Evolutionary conservation across 768 basidiomycete species (phyloP), one percentile per base, ranked within the genome.

Genomic region (Gymnopilus junonius): DNA sequence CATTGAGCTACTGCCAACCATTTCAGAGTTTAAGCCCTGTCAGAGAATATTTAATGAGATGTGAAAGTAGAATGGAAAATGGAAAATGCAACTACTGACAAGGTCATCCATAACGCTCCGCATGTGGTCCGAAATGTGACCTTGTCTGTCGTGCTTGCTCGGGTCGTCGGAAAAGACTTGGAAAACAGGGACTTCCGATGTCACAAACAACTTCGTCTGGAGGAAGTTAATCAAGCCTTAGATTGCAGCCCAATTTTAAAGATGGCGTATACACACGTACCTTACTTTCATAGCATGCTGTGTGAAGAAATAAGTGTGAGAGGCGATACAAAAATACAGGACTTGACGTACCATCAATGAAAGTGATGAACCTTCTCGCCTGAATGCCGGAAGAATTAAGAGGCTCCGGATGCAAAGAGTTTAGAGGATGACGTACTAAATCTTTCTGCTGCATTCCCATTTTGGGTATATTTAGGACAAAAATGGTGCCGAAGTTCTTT

Each of bases 341-440:
- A 59, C 51, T 55, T 37, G 32, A 82, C 85, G 64, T 57, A 87
- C 92, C 92, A 80, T 99, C 97, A 69, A 99, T 90, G 74, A 99
- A 98, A 0, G 96, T 96, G 72, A 99, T 99, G 73, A 99, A 99
- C 65, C 97, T 81, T 68, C 97, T 83, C 20, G 96, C 96, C 92
- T 93, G 46, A n/a, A 67, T n/a, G 46, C 42, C 32, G 50, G 66
- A 21, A 58, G 8, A 42, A 59, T 55, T 55, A 35, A 42, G 29
- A 54, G 27, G 10, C 34, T 48, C 53, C 35, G 40, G n/a, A 55
- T 7, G 37, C 21, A 6, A 31, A 29, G n/a, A 45, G 31, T 20
- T 7, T 55, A 20, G 21, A 59, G 27, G 11, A 62, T 66, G 71
- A 68, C 72, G 58, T 59, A 93, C 94, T 79, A 90, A 83, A 73